phyloP scores from a whole-genome alignment of 805 yeast species.

The Henningerozyma blattae region DNA sequence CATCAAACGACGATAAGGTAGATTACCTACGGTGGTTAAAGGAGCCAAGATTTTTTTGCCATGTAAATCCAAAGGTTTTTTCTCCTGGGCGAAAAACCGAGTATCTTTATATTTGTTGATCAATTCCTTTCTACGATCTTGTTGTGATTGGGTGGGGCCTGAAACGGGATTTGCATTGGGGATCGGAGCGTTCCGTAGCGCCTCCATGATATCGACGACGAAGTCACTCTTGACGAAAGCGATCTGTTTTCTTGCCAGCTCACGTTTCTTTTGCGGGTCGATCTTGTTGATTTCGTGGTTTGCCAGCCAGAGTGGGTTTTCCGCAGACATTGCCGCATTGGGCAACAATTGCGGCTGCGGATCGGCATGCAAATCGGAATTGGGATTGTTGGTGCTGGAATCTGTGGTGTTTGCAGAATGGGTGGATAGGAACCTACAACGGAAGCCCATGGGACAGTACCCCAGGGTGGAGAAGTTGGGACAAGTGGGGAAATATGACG shows the following conservation, averaged over 20 bases:
- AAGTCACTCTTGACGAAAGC: constrained; percentile 45
- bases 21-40: constrained; percentile 91
- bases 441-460: constrained; percentile 82
- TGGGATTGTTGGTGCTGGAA: too few species aligned
- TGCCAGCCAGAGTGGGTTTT: too few species aligned
- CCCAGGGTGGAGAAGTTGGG: constrained; percentile 80
- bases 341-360: not conserved
- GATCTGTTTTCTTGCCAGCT: constrained; percentile 39
- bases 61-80: constrained; percentile 55
- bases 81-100: constrained; percentile 68
- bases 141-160: constrained; percentile 18
- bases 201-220: constrained; percentile 53
- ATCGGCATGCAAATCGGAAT: too few species aligned
- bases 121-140: constrained; percentile 19
- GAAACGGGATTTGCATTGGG: constrained; percentile 9
- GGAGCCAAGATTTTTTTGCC: constrained; percentile 88
- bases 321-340: too few species aligned
- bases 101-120: constrained; percentile 52
- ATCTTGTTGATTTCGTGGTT: constrained; percentile 59
- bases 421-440: constrained; percentile 79
- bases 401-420: constrained; percentile 39
- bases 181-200: constrained; percentile 30
- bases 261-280: constrained; percentile 27
- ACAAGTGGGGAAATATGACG: constrained; percentile 37
- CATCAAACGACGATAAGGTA: constrained; percentile 92